Evolutionary conservation across 1,139 yeast genomes (phyloP).

Genomic region (Pichia sp.): DNA sequence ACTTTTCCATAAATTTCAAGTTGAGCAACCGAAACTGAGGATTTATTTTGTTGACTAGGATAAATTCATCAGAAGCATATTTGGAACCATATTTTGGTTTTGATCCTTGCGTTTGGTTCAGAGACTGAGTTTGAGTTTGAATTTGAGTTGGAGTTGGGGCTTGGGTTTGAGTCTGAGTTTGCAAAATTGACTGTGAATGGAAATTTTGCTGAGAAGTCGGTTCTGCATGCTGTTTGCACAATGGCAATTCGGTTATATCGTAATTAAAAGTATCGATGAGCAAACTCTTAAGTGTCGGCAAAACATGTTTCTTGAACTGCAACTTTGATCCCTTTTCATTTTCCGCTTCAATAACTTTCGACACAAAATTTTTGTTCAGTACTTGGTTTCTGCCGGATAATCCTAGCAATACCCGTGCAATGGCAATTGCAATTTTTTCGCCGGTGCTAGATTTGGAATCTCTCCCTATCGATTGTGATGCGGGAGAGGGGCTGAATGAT

Average conservation of each 20-base stretch:
- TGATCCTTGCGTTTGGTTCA: not conserved
- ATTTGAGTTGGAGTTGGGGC: not conserved
- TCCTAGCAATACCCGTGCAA: constrained; percentile 20
- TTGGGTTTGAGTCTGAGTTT: not conserved
- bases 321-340: constrained; percentile 19
- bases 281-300: constrained; percentile 8
- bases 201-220: not conserved
- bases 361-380: constrained; percentile 18
- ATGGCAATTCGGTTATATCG: constrained; percentile 19
- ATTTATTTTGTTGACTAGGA: constrained; percentile 18
- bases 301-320: constrained; percentile 19
- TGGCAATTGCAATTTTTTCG: constrained; percentile 16
- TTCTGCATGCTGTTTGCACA: constrained; percentile 5
- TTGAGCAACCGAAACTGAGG: constrained; percentile 16
- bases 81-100: not conserved
- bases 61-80: constrained; percentile 17
- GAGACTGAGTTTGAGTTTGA: not conserved
- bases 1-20: constrained; percentile 6
- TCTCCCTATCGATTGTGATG: too few species aligned
- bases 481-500: too few species aligned
- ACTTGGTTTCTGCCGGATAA: constrained; percentile 21
- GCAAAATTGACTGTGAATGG: not conserved
- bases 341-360: constrained; percentile 23
- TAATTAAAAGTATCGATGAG: constrained; percentile 17
- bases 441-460: not conserved